These are phyloP conservation scores for Thraustochytrium sp. DNA, from an alignment of 352 stramenopile genomes.

Conservation along the genomic window DNA sequence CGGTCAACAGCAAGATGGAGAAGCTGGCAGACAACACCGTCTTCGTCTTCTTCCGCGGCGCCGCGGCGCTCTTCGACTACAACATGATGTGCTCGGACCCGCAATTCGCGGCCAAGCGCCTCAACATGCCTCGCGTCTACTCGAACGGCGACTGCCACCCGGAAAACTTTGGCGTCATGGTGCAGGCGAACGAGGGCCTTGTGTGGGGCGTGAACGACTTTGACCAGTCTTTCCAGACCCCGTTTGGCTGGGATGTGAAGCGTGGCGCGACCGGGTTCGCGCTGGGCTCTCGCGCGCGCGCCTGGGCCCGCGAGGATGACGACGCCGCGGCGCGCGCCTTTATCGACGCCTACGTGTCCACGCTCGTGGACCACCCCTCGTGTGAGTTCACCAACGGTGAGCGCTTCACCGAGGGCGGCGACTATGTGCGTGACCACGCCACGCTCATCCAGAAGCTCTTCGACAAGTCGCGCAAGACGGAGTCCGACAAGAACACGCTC, in stretches of 20 bases:
- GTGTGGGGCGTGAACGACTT: conserved; percentile 42
- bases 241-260: conserved; percentile 38
- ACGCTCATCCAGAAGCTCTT: conserved; percentile 11
- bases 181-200: conserved; percentile 11
- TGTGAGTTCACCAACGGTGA: conserved; percentile 11
- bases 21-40: conserved; percentile 25
- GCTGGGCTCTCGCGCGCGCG: neutral
- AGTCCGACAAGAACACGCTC: neutral
- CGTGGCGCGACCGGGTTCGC: conserved; percentile 26
- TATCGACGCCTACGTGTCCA: conserved; percentile 13
- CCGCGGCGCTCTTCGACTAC: conserved; percentile 31
- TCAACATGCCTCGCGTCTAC: conserved; percentile 35
- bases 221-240: conserved; percentile 35
- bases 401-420: conserved; percentile 6
- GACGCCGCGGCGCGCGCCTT: conserved; percentile 4
- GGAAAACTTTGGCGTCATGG: conserved; percentile 42
- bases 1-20: conserved; percentile 8
- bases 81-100: conserved; percentile 40
- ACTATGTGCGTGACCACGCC: conserved; percentile 1
- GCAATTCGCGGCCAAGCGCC: conserved; percentile 1
- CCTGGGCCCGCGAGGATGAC: neutral
- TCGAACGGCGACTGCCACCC: conserved; percentile 41
- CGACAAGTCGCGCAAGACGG: neutral
- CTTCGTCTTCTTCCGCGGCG: conserved; percentile 36
- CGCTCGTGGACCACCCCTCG: neutral